Conservation (phyloP, 2,329 filamentous ascomycete species). For the Stachybotrys echinatus region DNA sequence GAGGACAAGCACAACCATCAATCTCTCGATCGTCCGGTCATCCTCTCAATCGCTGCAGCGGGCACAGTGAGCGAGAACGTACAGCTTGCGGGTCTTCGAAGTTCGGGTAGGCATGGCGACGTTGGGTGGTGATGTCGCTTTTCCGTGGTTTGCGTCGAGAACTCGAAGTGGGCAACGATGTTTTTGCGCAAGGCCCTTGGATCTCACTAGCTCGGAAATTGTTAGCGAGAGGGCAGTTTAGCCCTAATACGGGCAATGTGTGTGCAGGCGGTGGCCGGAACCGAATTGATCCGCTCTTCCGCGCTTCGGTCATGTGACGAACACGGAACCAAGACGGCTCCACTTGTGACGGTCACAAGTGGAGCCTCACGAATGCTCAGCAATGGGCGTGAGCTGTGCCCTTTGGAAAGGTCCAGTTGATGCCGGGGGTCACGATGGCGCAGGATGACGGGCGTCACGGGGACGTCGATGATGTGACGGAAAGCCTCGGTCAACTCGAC, state of each 20-base stretch:
- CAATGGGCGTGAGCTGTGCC: background rate
- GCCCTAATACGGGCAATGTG: conserved; percentile 26
- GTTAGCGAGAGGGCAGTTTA: conserved; percentile 35
- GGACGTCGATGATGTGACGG: background rate
- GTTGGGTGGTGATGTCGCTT: conserved; percentile 39
- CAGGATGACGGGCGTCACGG: conserved; percentile 9
- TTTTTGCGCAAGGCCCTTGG: conserved; percentile 28
- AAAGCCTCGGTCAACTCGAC: conserved; percentile 35
- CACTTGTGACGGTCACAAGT: conserved; percentile 8
- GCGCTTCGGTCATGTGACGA: conserved; percentile 23
- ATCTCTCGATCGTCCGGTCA: conserved; percentile 1
- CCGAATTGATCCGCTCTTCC: background rate
- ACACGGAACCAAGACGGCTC: conserved; percentile 13
- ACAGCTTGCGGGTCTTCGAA: conserved; percentile 74
- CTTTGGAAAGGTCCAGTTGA: background rate
- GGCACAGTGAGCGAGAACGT: conserved; percentile 34
- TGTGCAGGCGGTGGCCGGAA: conserved; percentile 5
- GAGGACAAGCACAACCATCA: conserved; percentile 7
- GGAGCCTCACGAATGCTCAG: background rate
- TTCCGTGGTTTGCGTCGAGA: conserved; percentile 30
- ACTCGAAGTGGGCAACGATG: conserved; percentile 30
- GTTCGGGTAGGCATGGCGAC: conserved; percentile 69
- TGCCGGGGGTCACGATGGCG: conserved; percentile 11
- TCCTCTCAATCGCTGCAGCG: conserved; percentile 14
- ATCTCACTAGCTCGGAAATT: conserved; percentile 25